A percentile compares a stretch with the other conserved stretches of the same genome.
phyloP scores from a whole-genome alignment of 208 protist species.

The Trypanosomatidae sp. region DNA sequence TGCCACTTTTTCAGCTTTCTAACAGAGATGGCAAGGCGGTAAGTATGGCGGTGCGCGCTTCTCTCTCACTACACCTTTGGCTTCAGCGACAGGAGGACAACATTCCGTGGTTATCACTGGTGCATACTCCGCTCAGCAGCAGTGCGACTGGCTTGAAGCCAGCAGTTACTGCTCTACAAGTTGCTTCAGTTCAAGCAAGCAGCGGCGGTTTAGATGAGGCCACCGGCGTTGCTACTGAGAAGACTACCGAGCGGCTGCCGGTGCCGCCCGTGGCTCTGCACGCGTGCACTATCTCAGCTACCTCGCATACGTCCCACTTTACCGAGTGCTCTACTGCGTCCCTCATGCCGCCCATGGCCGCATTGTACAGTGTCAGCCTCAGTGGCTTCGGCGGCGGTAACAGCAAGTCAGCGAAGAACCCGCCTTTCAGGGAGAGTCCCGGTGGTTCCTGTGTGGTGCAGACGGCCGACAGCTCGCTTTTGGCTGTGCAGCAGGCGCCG shows the following conservation, averaged over 20 bases:
- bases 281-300: conserved; percentile 5
- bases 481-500: background rate
- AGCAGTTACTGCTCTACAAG: background rate
- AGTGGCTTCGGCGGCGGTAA: conserved; percentile 4
- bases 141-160: background rate
- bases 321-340: conserved; percentile 18
- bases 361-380: conserved; percentile 14
- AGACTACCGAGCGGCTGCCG: background rate
- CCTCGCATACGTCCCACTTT: conserved; percentile 12
- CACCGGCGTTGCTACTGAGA: background rate
- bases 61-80: conserved; percentile 24
- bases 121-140: conserved; percentile 5
- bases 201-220: background rate
- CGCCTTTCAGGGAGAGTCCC: conserved; percentile 10
- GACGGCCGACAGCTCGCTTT: conserved; percentile 8
- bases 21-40: conserved; percentile 20
- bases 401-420: conserved; percentile 1
- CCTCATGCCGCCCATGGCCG: conserved; percentile 19
- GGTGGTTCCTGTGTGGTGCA: background rate
- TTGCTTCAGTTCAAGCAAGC: background rate
- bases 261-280: background rate
- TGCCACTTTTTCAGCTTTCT: conserved; percentile 36
- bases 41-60: conserved; percentile 16
- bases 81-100: conserved; percentile 11
- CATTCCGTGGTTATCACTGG: conserved; percentile 10